Base-by-base conservation (phyloP, 1,139 yeast species). In the Yamadazyma triangularis region DNA sequence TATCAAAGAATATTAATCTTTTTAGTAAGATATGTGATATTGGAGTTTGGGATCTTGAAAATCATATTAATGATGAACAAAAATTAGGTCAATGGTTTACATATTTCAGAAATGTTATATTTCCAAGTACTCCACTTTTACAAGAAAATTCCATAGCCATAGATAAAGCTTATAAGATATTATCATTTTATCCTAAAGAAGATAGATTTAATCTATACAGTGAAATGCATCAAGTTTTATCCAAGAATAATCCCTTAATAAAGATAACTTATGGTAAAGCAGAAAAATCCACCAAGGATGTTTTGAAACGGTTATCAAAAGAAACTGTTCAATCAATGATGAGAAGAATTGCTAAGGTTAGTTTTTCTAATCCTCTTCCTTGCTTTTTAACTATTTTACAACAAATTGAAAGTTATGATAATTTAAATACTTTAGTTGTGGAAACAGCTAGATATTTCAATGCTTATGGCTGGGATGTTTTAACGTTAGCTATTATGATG, bases 331-430 rank as follows among this genome's bases (percentile, higher is more conserved):
- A 73, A 23, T 77, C 79, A 15, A 81, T 86, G 74, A 83, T 85
- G 74, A 70, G 94, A 41, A 70, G 79, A 35, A 63, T 91, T 22
- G 84, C 95, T 0, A 80, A 81, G 39, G 66, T 85, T n/a, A 74
- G 89, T 18, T 80, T 77, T 39, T 64, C 85, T 1, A 88, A 88
- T 49, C 98, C 98, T 1, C 53, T 91, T 18, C 86, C 95, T 2
- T 77, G 93, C 20, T 73, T 83, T 23, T 56, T 70, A 24, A 73
- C 83, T 1, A 68, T 80, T 24, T 62, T 82, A 16, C 76, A 73
- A 34, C 89, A 81, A 47, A 79, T 91, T 38, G 98, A 93, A 53
- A 87, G 95, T 60, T 93, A 91, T 50, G 96, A 85, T 50, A 91
- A 88, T 50, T 73, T 88, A 42, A 86, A 80, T 32, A 79, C 76